Evolutionary conservation across 345 rosid genomes (phyloP).

Genomic region (Anastatica hierochuntica): DNA sequence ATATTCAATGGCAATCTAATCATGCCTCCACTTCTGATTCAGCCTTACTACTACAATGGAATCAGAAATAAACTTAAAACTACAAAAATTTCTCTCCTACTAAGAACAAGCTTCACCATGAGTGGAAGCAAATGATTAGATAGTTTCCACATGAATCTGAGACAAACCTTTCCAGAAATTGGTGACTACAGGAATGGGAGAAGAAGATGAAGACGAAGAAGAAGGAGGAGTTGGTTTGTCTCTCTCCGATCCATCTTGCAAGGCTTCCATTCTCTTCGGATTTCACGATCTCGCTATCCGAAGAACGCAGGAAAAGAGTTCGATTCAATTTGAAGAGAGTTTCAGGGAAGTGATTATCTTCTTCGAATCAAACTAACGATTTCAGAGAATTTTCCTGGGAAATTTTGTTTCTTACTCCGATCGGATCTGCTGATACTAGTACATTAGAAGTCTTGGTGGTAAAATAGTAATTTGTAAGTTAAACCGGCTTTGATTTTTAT

Average conservation of each 20-base stretch:
- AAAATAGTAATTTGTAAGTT: too few species aligned
- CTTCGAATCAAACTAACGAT: too few species aligned
- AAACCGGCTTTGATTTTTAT: too few species aligned
- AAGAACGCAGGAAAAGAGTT: conserved; percentile 2
- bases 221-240: conserved; percentile 52
- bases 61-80: conserved; percentile 2
- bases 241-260: conserved; percentile 66
- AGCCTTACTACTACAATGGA: conserved; percentile 1
- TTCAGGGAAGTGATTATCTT: conserved; percentile 10
- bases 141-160: background rate
- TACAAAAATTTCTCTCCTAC: background rate
- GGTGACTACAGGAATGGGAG: conserved; percentile 68
- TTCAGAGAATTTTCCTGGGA: too few species aligned
- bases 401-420: too few species aligned
- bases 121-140: background rate
- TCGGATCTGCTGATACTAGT: too few species aligned
- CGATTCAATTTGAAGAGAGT: conserved; percentile 9
- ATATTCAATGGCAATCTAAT: background rate
- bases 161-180: conserved; percentile 87
- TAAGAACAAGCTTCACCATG: background rate
- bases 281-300: conserved; percentile 16
- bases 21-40: background rate
- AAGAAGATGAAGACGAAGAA: conserved; percentile 34
- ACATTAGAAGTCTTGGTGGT: too few species aligned
- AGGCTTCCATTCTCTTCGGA: conserved; percentile 44